These are phyloP conservation scores for Bruguiera gymnorhiza DNA, from an alignment of 345 rosid genomes.

Conservation along the genomic window DNA sequence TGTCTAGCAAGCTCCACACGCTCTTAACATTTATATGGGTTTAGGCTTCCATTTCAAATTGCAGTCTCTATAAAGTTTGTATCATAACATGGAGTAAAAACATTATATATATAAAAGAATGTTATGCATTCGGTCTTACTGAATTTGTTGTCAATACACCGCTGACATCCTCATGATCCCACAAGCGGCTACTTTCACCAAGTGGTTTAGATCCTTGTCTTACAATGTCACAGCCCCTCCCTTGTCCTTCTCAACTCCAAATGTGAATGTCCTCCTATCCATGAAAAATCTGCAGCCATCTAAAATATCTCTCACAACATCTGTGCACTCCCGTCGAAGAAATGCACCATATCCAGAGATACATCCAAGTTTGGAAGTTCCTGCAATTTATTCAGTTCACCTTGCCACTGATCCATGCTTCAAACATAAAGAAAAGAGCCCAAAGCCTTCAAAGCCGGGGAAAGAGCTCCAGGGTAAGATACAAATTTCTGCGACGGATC, in stretches of 20 bases:
- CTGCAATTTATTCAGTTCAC: conserved; percentile 8
- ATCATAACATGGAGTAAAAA: background rate
- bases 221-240: background rate
- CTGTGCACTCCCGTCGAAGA: background rate
- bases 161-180: conserved; percentile 1
- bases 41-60: background rate
- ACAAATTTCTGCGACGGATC: conserved; percentile 5
- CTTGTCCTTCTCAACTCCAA: background rate
- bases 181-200: background rate
- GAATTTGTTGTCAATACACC: background rate
- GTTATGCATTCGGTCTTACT: background rate
- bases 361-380: conserved; percentile 8
- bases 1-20: too few species aligned
- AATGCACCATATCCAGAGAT: conserved; percentile 11
- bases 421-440: conserved; percentile 14
- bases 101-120: background rate
- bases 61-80: background rate
- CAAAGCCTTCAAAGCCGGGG: conserved; percentile 16
- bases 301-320: background rate
- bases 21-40: too few species aligned
- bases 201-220: background rate
- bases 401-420: conserved; percentile 11
- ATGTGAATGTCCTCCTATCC: background rate
- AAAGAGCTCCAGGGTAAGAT: conserved; percentile 8
- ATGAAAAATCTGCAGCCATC: background rate